Base-by-base conservation (phyloP, 495 filamentous ascomycete genomes). In the Halenospora varia region DNA sequence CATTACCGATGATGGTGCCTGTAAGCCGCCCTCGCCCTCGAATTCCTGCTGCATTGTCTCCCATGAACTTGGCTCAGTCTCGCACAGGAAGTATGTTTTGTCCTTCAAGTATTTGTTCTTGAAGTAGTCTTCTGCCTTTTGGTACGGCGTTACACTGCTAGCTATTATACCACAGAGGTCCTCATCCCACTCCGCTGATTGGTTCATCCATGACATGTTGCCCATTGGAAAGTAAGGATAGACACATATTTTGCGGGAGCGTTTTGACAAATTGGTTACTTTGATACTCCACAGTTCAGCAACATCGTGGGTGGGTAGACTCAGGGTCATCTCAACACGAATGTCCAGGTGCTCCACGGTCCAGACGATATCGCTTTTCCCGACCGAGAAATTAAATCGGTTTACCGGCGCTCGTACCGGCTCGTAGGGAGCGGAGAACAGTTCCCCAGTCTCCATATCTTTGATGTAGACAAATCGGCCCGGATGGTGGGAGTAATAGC, bases 201-300 rank as follows among this genome's bases (percentile, higher is more conserved):
- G 79, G 67, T 80, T 81, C 78, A 82, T 82, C 79, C 79, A 82
- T 29, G 79, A 81, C 76, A 80, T 80, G 69, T 81, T 81, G 24
- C 79, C 79, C 57, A 81, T 75, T 46, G 77, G 73, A 69, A 82
- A 82, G 63, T 80, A 80, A 2, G 79, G 78, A 49, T 78, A 80
- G 47, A 82, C 69, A 63, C 76, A 76, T 63, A 82, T 63, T 48
- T 68, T 73, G 26, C 79, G 71, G 3, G 69, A 63, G 15, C 69
- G 70, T 42, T 60, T 63, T 10, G 75, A 74, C 20, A 82, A 47
- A 60, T 82, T 82, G 45, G 75, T 76, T 44, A 82, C 75, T 60
- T 70, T 73, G 54, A 82, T 71, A 49, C 73, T 74, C 79, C 79
- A 82, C 26, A 82, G 68, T 68, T 82, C 79, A 39, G 74, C 77